phyloP scores from a whole-genome alignment of 106 monocot genomes.

The Chionographis japonica region DNA sequence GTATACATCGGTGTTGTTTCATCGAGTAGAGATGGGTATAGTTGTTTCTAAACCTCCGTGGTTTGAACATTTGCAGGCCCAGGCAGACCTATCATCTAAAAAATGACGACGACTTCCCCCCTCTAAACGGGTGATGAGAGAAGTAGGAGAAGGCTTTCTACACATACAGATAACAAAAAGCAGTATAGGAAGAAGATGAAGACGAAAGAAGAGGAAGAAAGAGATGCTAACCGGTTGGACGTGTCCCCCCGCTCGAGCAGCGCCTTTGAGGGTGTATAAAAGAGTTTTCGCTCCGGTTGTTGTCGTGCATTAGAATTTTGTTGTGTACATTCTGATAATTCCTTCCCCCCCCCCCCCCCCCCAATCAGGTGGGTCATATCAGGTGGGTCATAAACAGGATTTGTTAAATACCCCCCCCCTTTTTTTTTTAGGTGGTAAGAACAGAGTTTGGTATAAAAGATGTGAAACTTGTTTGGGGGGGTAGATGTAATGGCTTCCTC shows the following conservation, averaged over 20 bases:
- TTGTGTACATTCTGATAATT: slow-evolving; percentile 22
- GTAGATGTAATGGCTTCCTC: no score
- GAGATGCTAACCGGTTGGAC: not conserved
- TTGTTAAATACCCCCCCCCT: not conserved
- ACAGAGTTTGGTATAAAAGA: no score
- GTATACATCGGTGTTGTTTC: no score
- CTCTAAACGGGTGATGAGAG: slow-evolving; percentile 18
- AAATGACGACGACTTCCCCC: slow-evolving; percentile 55
- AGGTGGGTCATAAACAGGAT: slow-evolving; percentile 11
- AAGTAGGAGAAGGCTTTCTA: not conserved
- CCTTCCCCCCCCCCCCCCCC: not conserved
- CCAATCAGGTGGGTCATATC: slow-evolving; percentile 2
- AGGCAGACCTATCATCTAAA: slow-evolving; percentile 35
- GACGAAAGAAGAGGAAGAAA: not conserved
- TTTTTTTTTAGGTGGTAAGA: no score
- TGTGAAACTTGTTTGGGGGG: no score
- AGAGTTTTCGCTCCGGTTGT: not conserved
- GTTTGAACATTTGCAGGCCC: slow-evolving; percentile 16
- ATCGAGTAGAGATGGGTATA: no score
- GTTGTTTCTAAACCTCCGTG: not conserved
- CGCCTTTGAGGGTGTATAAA: no score
- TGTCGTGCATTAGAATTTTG: slow-evolving; percentile 9
- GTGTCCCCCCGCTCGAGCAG: not conserved
- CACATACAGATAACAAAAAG: slow-evolving; percentile 3
- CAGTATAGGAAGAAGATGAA: not conserved